phyloP scores from a whole-genome alignment of 108 stramenopile species.

The Conticribra guillardii region DNA sequence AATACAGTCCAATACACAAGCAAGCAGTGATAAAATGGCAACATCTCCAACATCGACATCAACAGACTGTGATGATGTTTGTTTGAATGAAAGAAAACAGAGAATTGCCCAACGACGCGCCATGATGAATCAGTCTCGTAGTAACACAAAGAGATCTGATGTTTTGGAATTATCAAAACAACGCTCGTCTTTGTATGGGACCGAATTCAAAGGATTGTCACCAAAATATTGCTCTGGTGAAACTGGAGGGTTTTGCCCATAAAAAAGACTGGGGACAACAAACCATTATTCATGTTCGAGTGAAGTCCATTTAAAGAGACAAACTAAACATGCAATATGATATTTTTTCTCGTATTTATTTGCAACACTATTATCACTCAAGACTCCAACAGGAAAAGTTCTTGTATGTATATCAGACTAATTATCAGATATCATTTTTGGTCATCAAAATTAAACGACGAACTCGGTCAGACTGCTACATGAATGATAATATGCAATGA shows the following conservation, averaged over 20 bases:
- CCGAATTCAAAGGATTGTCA: conserved; percentile 33
- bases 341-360: too few species aligned
- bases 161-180: conserved; percentile 58
- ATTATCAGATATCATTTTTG: too few species aligned
- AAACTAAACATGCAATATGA: too few species aligned
- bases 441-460: too few species aligned
- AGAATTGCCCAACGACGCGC: conserved; percentile 44
- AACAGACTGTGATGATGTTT: conserved; percentile 29
- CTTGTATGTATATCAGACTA: too few species aligned
- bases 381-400: too few species aligned
- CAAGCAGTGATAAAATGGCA: not conserved
- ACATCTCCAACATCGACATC: conserved; percentile 6
- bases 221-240: conserved; percentile 18
- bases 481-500: too few species aligned
- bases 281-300: too few species aligned
- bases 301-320: too few species aligned
- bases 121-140: conserved; percentile 57
- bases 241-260: not conserved
- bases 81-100: conserved; percentile 29
- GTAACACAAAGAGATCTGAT: conserved; percentile 44
- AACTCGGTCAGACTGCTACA: too few species aligned
- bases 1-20: not conserved
- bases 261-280: too few species aligned
- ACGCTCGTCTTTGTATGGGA: conserved; percentile 45
- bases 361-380: too few species aligned